Evolutionary conservation across 2,329 filamentous ascomycete species (phyloP).

Genomic region (Microascus cirrosus): DNA sequence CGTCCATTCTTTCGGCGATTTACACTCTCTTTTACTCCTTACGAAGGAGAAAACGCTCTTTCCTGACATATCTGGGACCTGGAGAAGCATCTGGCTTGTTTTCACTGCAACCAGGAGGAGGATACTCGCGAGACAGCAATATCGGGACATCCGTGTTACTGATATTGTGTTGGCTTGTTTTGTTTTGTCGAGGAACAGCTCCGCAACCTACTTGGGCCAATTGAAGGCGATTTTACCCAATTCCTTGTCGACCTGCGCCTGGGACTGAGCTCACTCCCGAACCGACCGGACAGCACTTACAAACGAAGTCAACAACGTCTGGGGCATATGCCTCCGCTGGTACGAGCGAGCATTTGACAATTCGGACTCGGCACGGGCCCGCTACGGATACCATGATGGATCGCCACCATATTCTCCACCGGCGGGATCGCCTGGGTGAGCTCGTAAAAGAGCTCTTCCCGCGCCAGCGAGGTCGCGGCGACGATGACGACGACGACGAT

Average conservation of each 20-base stretch:
- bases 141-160: background rate
- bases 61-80: background rate
- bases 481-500: background rate
- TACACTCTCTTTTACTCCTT: background rate
- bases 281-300: background rate
- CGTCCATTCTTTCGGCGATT: slow-evolving; percentile 1
- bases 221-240: background rate
- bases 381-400: background rate
- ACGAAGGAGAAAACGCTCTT: background rate
- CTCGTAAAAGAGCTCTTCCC: background rate
- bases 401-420: background rate
- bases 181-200: background rate
- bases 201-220: background rate
- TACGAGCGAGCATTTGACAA: background rate
- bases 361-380: background rate
- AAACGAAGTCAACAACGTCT: background rate
- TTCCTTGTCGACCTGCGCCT: background rate
- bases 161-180: background rate
- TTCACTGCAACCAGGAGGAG: background rate
- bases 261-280: background rate
- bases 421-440: background rate
- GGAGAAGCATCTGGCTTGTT: background rate
- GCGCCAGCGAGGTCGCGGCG: background rate
- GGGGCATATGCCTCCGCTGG: background rate
- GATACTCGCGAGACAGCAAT: background rate